Base-by-base conservation (phyloP, 345 rosid species). In the Eucalyptus dawsonii region DNA sequence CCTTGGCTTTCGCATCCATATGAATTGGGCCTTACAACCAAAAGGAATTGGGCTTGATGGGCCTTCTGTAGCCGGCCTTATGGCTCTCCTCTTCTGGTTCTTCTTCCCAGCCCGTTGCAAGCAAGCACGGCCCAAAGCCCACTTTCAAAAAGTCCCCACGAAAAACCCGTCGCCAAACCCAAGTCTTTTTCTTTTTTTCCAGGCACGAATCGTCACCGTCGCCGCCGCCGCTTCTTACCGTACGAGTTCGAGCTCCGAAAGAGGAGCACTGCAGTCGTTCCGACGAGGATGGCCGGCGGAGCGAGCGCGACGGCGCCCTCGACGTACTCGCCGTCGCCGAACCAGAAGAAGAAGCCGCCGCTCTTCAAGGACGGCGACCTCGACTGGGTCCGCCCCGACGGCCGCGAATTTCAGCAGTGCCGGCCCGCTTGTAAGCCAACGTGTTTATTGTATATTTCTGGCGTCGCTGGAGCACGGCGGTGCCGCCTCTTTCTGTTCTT, bases 351-450 rank as follows among this genome's bases (percentile, higher is more conserved):
- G 87, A 93, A 93, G 11, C 94, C 91, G 19, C 94, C 94, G 50
- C 80, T 94, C 87, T 95, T 92, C 92, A 91, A 91, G 16, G 93
- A 91, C 60, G 88, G 93, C 44, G 99, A 94, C 88, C 93, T 91
- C 91, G 97, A 98, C 88, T 97, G 98, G 99, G 92, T 93, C 50
- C 96, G 99, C 89, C 98, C 99, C 69, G 99, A 97, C 88, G 97
- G 96, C 90, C 99, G 99, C 21, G 93, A 93, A 85, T 96, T 97
- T 93, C 97, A 93, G 87, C 97, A 98, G 94, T 97, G 99, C 91
- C 91, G 99, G 86, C 98, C 99, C 8, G 99, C 99, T 44, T 96
- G 99, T 97, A 91, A 87, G 91, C 69, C 56, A 81, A 27, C 14
- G 40, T 45, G 86, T 22, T 72, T 40, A 6, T 76, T 44, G 13